Evolutionary conservation across 2,329 filamentous ascomycete genomes (phyloP).

Genomic region (Pseudocercospora ulei): DNA sequence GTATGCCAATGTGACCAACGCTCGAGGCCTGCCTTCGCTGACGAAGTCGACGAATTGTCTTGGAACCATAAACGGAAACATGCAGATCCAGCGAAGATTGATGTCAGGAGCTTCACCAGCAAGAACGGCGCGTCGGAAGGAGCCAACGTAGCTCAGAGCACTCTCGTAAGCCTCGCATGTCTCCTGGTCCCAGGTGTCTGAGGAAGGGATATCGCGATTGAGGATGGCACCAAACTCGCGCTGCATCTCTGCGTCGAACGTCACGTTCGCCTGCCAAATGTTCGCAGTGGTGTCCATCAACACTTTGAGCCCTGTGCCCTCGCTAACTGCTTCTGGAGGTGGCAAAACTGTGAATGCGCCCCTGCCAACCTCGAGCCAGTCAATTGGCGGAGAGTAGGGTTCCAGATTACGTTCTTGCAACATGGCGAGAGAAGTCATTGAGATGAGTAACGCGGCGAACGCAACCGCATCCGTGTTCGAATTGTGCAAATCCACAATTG

Average conservation of each 20-base stretch:
- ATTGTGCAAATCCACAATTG: slow-evolving; percentile 24
- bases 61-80: slow-evolving; percentile 31
- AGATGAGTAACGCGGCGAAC: slow-evolving; percentile 28
- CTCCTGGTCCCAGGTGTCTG: slow-evolving; percentile 22
- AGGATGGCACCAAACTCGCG: slow-evolving; percentile 24
- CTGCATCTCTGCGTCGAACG: slow-evolving; percentile 21
- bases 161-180: slow-evolving; percentile 26
- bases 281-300: slow-evolving; percentile 24
- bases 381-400: slow-evolving; percentile 30
- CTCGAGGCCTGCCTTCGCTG: slow-evolving; percentile 30
- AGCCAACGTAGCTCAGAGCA: slow-evolving; percentile 28
- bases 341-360: slow-evolving; percentile 28
- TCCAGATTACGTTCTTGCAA: slow-evolving; percentile 27
- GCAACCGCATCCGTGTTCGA: slow-evolving; percentile 30
- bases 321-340: slow-evolving; percentile 20
- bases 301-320: slow-evolving; percentile 23
- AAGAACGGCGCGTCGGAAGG: slow-evolving; percentile 25
- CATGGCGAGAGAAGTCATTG: slow-evolving; percentile 28
- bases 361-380: slow-evolving; percentile 31
- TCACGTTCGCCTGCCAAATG: slow-evolving; percentile 21
- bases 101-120: slow-evolving; percentile 23
- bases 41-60: slow-evolving; percentile 30
- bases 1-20: slow-evolving; percentile 33
- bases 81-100: slow-evolving; percentile 30
- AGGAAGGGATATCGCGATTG: slow-evolving; percentile 22